phyloP scores from a whole-genome alignment of 2,329 filamentous ascomycete genomes.

The Ramularia endophylla region DNA sequence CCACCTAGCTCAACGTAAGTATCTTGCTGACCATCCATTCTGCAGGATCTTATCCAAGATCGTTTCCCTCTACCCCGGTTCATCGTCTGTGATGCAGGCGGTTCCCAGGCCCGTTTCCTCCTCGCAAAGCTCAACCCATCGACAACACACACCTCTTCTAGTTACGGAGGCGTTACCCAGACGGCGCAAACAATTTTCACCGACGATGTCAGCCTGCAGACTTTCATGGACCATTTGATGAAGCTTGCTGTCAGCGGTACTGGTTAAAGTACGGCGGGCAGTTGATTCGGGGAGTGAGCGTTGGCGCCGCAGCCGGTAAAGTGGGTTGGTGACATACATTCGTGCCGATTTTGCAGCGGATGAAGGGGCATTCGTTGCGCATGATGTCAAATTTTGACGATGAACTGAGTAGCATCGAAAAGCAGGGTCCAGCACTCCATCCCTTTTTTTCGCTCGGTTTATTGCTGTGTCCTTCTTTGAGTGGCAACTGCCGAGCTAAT shows the following conservation, averaged over 20 bases:
- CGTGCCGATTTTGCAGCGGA: no score
- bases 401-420: no score
- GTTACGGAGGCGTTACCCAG: constrained; percentile 83
- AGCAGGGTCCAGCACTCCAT: no score
- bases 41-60: constrained; percentile 87
- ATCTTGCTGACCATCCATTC: constrained; percentile 7
- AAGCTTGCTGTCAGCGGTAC: constrained; percentile 55
- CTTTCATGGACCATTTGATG: constrained; percentile 99
- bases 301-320: neutral
- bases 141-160: constrained; percentile 89
- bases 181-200: constrained; percentile 98
- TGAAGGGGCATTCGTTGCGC: no score
- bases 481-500: no score
- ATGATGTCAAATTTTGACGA: no score
- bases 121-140: constrained; percentile 96
- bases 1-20: no score
- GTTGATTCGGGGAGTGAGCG: neutral
- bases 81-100: constrained; percentile 97
- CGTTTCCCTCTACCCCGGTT: constrained; percentile 97
- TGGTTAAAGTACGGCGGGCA: constrained; percentile 19
- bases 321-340: no score
- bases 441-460: no score
- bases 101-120: constrained; percentile 94
- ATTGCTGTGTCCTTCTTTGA: no score
- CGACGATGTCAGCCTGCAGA: constrained; percentile 94